Base-by-base conservation (phyloP, 371 early-diverging fungal genomes). In the Haplosporangium sp. region DNA sequence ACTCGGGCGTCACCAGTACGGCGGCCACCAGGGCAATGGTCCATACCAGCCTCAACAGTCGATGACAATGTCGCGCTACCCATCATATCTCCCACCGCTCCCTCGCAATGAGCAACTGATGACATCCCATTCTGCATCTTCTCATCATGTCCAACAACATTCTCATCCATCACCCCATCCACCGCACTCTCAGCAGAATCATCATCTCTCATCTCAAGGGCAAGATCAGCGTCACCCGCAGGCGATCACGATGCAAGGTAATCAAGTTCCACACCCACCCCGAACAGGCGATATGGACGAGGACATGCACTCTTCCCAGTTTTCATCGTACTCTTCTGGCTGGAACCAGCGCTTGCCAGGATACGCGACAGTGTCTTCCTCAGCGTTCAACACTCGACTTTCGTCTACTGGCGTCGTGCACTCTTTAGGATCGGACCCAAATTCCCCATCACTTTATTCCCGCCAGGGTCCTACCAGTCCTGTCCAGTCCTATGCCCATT, bases 301-400 rank as follows among this genome's bases (percentile, higher is more conserved):
- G 18, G 36, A 38, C 36, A 53, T 68, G 61, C 65, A 61, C n/a
- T 47, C 59, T 0, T 64, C 64, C 45, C 42, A 40, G 14, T 60
- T 41, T 18, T 61, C 79, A 7, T 62, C 73, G 14, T 45, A 69
- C 45, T 66, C 77, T 1, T 79, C 80, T 14, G 80, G 80, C 12
- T 79, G 80, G 80, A 79, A 79, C 53, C 68, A 67, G 13, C 73
- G 80, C 0, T 43, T 79, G 10, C 80, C 80, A 9, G 80, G 80
- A 47, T 79, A 79, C 18, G 64, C 80, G 6, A 79, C 80, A 6
- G 65, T 79, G 18, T 63, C 80, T 1, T 68, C 80, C 2, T 68
- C 73, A 6, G 42, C 71, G 36, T 55, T 61, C 47, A 73, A 62
- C 54, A 69, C 80, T 2, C 64, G 80, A 1, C 71, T 79, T 1